A percentile compares a stretch with the other conserved stretches of the same genome.
These are phyloP conservation scores for Geosmithia flava DNA, from an alignment of 2,329 filamentous ascomycete species.

Conservation along the genomic window DNA sequence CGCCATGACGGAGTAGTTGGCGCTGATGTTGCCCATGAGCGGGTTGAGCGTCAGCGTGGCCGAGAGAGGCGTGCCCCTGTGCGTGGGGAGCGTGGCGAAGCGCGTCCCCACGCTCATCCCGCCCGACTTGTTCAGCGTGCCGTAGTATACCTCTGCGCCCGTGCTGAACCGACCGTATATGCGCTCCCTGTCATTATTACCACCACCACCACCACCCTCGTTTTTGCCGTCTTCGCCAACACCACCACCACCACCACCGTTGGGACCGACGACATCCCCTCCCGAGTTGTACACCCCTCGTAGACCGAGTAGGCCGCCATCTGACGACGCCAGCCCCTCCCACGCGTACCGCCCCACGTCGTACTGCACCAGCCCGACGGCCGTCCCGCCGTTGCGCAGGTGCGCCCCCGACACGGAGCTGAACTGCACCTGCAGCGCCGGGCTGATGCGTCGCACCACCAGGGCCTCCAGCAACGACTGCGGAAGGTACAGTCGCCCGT, in stretches of 20 bases:
- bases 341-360: constrained; percentile 79
- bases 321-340: constrained; percentile 85
- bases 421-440: constrained; percentile 67
- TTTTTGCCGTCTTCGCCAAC: constrained; percentile 5
- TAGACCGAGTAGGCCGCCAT: constrained; percentile 78
- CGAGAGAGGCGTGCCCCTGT: constrained; percentile 79
- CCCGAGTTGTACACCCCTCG: constrained; percentile 94
- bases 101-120: constrained; percentile 80
- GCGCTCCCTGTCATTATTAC: constrained; percentile 36
- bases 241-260: constrained; percentile 12
- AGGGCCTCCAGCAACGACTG: constrained; percentile 78
- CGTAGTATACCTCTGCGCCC: constrained; percentile 91
- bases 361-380: constrained; percentile 64
- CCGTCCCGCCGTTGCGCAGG: constrained; percentile 63
- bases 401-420: constrained; percentile 63
- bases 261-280: constrained; percentile 38
- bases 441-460: constrained; percentile 65
- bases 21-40: constrained; percentile 84
- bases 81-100: constrained; percentile 75
- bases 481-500: constrained; percentile 71
- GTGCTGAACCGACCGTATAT: constrained; percentile 77
- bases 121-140: constrained; percentile 83
- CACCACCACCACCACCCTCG: constrained; percentile 9
- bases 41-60: constrained; percentile 90
- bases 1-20: constrained; percentile 84